Conservation (phyloP, 176 grass and related monocot genomes). For the Poa annua region DNA sequence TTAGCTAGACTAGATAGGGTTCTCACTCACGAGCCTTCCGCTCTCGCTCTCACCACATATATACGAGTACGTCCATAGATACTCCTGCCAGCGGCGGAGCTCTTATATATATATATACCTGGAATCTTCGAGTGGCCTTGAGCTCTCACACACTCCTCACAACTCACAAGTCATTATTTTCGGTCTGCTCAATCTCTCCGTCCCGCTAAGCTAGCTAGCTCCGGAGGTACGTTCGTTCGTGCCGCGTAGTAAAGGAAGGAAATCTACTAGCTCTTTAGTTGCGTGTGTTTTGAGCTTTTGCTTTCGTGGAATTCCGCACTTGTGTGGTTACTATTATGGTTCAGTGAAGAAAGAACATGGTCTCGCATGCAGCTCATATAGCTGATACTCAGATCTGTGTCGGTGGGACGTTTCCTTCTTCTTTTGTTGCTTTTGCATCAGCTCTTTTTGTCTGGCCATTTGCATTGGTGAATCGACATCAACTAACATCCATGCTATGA, state of each 20-base stretch:
- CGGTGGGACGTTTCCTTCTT: background rate
- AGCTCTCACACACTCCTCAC: background rate
- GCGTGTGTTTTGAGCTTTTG: background rate
- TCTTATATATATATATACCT: conserved; percentile 52
- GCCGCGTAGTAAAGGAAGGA: conserved; percentile 17
- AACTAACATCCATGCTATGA: background rate
- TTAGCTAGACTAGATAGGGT: conserved; percentile 18
- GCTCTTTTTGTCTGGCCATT: conserved; percentile 17
- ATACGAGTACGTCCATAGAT: background rate
- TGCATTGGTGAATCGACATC: background rate
- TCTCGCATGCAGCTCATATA: too few relatives aligned
- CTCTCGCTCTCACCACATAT: background rate
- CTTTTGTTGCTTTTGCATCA: too few relatives aligned
- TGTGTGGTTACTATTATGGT: background rate
- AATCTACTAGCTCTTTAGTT: background rate
- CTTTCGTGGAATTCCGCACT: conserved; percentile 17
- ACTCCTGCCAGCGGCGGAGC: background rate
- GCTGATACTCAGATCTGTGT: conserved; percentile 36
- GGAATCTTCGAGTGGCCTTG: conserved; percentile 31
- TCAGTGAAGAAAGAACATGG: background rate
- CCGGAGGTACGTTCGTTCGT: conserved; percentile 55
- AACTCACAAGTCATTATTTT: background rate
- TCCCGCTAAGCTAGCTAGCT: background rate
- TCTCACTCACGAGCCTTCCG: conserved; percentile 15
- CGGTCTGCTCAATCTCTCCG: background rate